Conservation (phyloP, 495 filamentous ascomycete genomes). For the Saxispiralis lemnorum region DNA sequence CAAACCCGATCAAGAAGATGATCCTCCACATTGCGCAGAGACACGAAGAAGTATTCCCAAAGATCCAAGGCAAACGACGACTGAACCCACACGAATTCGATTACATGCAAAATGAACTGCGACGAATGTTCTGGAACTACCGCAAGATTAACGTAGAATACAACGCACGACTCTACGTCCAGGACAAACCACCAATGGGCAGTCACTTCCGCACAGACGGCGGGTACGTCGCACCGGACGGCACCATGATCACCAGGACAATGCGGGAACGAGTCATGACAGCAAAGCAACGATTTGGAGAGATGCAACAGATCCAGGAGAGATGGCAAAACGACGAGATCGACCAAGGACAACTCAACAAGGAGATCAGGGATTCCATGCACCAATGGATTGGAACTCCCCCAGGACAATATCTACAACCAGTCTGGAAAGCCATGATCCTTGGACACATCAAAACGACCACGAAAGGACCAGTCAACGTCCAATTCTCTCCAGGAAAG, state of each 20-base stretch:
- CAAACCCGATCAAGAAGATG: no score
- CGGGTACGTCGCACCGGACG: background rate
- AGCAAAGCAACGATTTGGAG: background rate
- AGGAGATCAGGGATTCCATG: background rate
- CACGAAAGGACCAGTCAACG: background rate
- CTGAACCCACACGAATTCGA: slow-evolving; percentile 1
- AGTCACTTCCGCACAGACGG: background rate
- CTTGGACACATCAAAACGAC: background rate
- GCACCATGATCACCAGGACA: background rate
- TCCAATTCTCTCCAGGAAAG: background rate
- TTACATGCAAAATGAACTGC: background rate
- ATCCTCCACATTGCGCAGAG: background rate
- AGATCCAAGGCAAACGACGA: slow-evolving; percentile 2
- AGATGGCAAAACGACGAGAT: background rate
- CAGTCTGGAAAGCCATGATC: background rate
- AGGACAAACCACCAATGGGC: background rate
- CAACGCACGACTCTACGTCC: no score
- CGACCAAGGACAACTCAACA: background rate
- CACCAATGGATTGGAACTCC: background rate
- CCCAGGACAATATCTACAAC: background rate
- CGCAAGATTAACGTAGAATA: background rate
- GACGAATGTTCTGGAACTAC: slow-evolving; percentile 1
- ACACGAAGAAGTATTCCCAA: slow-evolving; percentile 3
- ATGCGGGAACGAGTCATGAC: background rate
- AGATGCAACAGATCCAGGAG: background rate